These are phyloP conservation scores for Tritrichomonas foetus DNA, from an alignment of 208 protist species.

Conservation along the genomic window DNA sequence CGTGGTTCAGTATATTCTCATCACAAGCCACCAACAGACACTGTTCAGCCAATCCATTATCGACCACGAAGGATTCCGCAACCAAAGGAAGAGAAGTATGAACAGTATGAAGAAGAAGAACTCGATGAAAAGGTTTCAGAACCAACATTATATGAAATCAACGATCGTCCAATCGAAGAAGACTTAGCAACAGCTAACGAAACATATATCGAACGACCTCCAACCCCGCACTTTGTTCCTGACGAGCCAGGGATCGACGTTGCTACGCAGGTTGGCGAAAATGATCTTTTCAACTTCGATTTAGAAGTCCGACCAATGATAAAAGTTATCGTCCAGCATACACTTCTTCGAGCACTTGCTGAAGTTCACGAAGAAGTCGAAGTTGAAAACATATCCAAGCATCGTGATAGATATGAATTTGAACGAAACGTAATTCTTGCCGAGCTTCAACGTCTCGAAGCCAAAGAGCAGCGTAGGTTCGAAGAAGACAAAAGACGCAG, in stretches of 20 bases:
- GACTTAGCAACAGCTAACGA: background rate
- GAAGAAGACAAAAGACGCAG: background rate
- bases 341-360: background rate
- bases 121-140: background rate
- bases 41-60: constrained; percentile 23
- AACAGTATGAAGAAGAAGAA: background rate
- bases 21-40: background rate
- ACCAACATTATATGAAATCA: background rate
- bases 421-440: background rate
- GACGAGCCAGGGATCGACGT: constrained; percentile 1
- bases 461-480: background rate
- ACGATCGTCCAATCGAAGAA: constrained; percentile 19
- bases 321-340: background rate
- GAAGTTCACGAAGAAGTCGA: constrained; percentile 28
- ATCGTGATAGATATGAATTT: background rate
- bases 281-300: constrained; percentile 15
- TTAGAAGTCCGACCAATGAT: background rate
- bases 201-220: constrained; percentile 23
- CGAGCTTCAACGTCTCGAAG: background rate
- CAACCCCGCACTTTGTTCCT: background rate
- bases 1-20: constrained; percentile 31
- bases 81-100: background rate
- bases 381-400: background rate
- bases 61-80: background rate
- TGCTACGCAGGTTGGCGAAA: background rate